Evolutionary conservation across 2,329 filamentous ascomycete genomes (phyloP).

Genomic region (Huntiella decipiens): DNA sequence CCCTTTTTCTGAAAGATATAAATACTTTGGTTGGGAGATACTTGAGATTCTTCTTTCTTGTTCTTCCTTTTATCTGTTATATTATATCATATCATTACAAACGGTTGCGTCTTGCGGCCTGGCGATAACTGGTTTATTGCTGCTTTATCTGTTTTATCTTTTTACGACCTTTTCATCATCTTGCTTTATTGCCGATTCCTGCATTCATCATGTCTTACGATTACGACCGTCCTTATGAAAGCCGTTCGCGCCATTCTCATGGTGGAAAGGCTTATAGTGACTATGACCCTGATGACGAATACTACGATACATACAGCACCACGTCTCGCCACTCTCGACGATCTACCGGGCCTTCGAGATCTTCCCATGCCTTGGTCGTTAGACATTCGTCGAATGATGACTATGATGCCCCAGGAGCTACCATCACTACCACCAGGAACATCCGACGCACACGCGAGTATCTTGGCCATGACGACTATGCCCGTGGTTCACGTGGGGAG

Average conservation of each 20-base stretch:
- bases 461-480: constrained; percentile 29
- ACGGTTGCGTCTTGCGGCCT: neutral
- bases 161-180: neutral
- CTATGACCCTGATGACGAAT: constrained; percentile 2
- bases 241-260: constrained; percentile 21
- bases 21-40: no score
- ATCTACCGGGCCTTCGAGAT: neutral
- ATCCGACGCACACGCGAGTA: constrained; percentile 34
- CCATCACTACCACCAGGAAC: constrained; percentile 20
- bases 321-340: constrained; percentile 3
- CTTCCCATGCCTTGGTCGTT: constrained; percentile 4
- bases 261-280: constrained; percentile 13
- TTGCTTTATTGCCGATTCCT: neutral
- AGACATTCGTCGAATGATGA: constrained; percentile 10
- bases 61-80: neutral
- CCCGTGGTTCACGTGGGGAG: constrained; percentile 40
- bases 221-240: constrained; percentile 21
- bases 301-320: constrained; percentile 6
- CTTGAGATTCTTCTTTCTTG: constrained; percentile 1
- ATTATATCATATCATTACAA: neutral
- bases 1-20: no score
- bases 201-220: constrained; percentile 30
- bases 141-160: no score
- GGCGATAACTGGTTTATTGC: no score
- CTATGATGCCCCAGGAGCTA: neutral